Percentiles rank a stretch among this genome's conserved stretches.
These are phyloP conservation scores for Parsonsia alboflavescens DNA, from an alignment of 257 asterid species.

Conservation along the genomic window DNA sequence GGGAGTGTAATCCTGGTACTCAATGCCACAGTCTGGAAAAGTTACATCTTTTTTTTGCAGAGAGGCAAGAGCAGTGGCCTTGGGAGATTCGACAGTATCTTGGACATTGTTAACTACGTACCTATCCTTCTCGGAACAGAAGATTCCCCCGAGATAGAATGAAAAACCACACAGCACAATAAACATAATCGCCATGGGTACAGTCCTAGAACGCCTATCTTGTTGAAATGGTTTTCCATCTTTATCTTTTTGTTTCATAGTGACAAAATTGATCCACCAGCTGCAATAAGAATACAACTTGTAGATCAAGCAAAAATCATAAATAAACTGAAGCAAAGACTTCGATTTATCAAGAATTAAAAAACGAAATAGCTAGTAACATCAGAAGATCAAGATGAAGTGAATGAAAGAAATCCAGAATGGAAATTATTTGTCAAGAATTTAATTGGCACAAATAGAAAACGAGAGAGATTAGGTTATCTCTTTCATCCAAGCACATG, in stretches of 20 bases:
- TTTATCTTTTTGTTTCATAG: constrained; percentile 83
- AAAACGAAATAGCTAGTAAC: no score
- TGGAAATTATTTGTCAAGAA: background rate
- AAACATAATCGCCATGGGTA: constrained; percentile 59
- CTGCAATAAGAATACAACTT: constrained; percentile 29
- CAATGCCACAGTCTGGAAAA: constrained; percentile 70
- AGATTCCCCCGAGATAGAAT: constrained; percentile 93
- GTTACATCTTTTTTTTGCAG: constrained; percentile 51
- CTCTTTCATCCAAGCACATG: background rate
- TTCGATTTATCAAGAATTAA: background rate
- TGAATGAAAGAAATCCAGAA: background rate
- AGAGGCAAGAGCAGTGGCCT: constrained; percentile 31
- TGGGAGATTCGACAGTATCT: constrained; percentile 30
- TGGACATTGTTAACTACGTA: constrained; percentile 21
- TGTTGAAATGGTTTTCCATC: constrained; percentile 65
- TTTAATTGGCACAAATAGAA: background rate
- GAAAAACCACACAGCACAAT: constrained; percentile 85
- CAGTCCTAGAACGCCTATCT: constrained; percentile 50
- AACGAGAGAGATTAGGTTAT: background rate
- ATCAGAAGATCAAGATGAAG: background rate
- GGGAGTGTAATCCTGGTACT: constrained; percentile 86
- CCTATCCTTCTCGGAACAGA: constrained; percentile 61
- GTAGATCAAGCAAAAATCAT: background rate
- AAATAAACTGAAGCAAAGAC: background rate
- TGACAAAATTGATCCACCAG: constrained; percentile 34